Evolutionary conservation across 2,329 filamentous ascomycete species (phyloP), one percentile per base, ranked within the genome.

Genomic region (Iodosphaeria phyllophila): DNA sequence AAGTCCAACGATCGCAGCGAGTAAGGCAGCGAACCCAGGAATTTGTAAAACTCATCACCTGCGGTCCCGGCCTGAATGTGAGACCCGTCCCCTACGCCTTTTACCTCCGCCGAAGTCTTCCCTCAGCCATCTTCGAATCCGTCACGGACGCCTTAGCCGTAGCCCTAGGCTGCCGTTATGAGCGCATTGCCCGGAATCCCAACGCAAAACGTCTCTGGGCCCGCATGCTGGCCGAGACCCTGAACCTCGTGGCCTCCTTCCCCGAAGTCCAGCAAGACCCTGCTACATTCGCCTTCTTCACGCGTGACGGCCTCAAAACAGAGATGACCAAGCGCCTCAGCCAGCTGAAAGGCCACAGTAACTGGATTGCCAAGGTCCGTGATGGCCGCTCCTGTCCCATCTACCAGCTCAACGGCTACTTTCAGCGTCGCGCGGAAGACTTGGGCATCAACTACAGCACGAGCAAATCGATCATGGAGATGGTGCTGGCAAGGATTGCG

Each of bases 371-470:
- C 26, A 68, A 74, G 38, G 54, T 84, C 8, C 51, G 65, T 8
- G 45, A 50, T 1, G 74, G 77, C 2, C 51, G 53, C 31, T 50
- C 58, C 29, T 82, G 79, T 0, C 82, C 92, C 39, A 65, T 93
- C 20, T 68, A 84, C 22, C 92, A 74, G 40, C 64, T 86, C 36
- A 93, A 91, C 44, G 86, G 84, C 1, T 98, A 86, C 51, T 75
- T 98, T 30, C 60, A 91, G 16, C 60, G 56, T 25, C 64, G 74
- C 20, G 89, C 77, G 1, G 60, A 66, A 37, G 65, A 78, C 42
- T 39, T 84, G 31, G 78, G 79, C 2, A 55, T 92, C n/a, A 56
- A 65, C 25, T 72, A 72, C 38, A 65, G 69, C 8, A 56, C 74
- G 32, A 89, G 92, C 42, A 71, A 73, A 37, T 63, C 78, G 56